A percentile compares a stretch with the other conserved stretches of the same genome.
Evolutionary conservation across 768 basidiomycete genomes (phyloP).

Genomic region (Auricularia sp.): DNA sequence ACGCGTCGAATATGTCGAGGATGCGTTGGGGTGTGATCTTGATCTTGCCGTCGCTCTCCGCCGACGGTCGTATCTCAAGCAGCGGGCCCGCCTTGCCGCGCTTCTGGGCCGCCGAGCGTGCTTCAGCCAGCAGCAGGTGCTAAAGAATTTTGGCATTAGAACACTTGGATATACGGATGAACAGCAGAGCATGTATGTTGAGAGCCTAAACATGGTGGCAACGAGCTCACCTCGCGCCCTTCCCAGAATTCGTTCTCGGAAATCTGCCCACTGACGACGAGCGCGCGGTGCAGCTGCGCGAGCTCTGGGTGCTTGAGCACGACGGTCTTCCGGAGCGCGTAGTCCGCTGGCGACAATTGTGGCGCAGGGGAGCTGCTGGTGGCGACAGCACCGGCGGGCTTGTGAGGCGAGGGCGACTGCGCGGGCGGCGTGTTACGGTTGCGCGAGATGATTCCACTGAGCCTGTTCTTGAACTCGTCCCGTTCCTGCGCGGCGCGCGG

Average conservation of each 20-base stretch:
- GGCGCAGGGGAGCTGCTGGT: constrained; percentile 28
- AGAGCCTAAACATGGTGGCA: constrained; percentile 16
- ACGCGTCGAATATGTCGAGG: constrained; percentile 95
- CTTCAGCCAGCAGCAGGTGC: constrained; percentile 70
- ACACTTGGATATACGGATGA: too few species aligned
- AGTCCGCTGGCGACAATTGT: constrained; percentile 42
- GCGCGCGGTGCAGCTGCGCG: constrained; percentile 70
- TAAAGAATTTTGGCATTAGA: too few species aligned
- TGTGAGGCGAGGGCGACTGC: constrained; percentile 9
- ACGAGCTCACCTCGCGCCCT: constrained; percentile 52
- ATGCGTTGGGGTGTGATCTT: constrained; percentile 85
- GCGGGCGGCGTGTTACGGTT: constrained; percentile 39
- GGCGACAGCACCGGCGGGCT: constrained; percentile 40
- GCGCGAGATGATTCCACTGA: constrained; percentile 64
- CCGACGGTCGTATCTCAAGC: constrained; percentile 80
- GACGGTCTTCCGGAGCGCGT: constrained; percentile 67
- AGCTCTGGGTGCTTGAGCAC: constrained; percentile 70
- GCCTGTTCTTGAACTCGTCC: constrained; percentile 71
- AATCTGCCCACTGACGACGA: constrained; percentile 70
- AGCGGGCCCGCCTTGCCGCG: constrained; percentile 79
- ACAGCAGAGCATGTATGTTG: too few species aligned
- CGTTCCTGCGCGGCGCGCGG: constrained; percentile 59
- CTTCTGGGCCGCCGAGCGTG: constrained; percentile 59
- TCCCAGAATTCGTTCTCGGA: constrained; percentile 97
- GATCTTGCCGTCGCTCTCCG: constrained; percentile 77